Evolutionary conservation across 1,139 yeast genomes (phyloP), one percentile per base, ranked within the genome.

Genomic region (Pichia norvegensis): DNA sequence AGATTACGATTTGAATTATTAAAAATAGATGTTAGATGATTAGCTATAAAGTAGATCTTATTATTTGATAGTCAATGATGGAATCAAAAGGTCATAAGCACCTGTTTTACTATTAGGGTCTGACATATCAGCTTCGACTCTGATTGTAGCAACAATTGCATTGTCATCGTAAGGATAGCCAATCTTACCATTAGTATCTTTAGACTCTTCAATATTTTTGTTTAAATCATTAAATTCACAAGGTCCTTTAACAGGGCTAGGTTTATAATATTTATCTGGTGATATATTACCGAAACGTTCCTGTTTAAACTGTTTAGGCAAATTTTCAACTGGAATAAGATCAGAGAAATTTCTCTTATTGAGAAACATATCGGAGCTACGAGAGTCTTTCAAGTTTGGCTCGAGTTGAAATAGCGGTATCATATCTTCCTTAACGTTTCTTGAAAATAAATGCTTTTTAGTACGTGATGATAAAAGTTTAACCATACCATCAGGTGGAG

Each of bases 401-500:
- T 86, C 85, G 29, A 64, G 61, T 8, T 67, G 59, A 63, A 90
- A 90, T 13, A 90, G 59, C 1, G 85, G 85, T 22, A 88, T 78
- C 64, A 85, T 74, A 56, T 87, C 95, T 62, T 90, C 97, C 4
- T 17, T 25, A 6, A 40, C 36, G 43, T 70, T 64, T 36, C 60
- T 61, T 56, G 76, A 81, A 55, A 78, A 82, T 52, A 74, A 80
- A 63, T 88, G 97, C 36, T 78, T 68, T 46, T 74, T 76, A 41
- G 86, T 75, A 57, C 95, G 73, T 55, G 72, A 77, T 50, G 79
- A 59, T 44, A 77, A 64, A 54, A 88, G 69, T 11, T 70, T 67
- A 0, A 95, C 95, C 83, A 90, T 83, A 16, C 82, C 80, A 60
- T 79, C 78, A 1, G 97, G 95, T 2, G 97, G 97, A 13, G 98